Conservation (phyloP, 306 rosid genomes). For the Casuarina cunninghamiana region DNA sequence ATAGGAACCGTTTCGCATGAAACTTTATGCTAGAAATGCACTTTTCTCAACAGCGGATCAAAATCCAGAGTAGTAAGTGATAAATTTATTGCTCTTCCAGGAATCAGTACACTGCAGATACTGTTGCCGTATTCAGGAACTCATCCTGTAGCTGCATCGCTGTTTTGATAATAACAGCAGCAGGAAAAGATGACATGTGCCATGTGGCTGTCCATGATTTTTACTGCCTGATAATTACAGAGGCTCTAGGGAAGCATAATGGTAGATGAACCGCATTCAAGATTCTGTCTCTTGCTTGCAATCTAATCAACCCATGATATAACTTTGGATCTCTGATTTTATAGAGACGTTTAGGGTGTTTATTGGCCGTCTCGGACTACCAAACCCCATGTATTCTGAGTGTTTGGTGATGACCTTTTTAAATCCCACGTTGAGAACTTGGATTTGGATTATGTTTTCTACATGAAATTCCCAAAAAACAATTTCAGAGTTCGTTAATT, state of each 20-base stretch:
- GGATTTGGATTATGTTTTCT: no score
- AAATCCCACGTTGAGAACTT: no score
- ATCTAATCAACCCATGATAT: conserved; percentile 34
- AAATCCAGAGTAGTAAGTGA: no score
- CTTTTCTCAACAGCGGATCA: no score
- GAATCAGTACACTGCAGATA: no score
- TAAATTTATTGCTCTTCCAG: no score
- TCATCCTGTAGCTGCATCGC: neutral
- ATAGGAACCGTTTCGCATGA: no score
- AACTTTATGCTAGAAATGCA: no score
- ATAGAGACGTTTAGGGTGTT: conserved; percentile 9
- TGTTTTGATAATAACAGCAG: neutral
- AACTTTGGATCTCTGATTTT: conserved; percentile 12
- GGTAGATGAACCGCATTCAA: conserved; percentile 14
- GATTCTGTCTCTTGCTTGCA: conserved; percentile 28
- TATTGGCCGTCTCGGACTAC: neutral
- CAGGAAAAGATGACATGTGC: neutral
- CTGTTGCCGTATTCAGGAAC: neutral
- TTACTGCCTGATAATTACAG: conserved; percentile 3
- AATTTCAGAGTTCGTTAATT: no score
- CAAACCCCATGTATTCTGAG: no score
- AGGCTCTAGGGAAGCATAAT: conserved; percentile 11
- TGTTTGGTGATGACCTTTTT: no score
- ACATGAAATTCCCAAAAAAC: no score
- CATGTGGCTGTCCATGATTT: conserved; percentile 30